Evolutionary conservation across 257 asterid genomes (phyloP), one percentile per base, ranked within the genome.

Genomic region (Linaria vulgaris): DNA sequence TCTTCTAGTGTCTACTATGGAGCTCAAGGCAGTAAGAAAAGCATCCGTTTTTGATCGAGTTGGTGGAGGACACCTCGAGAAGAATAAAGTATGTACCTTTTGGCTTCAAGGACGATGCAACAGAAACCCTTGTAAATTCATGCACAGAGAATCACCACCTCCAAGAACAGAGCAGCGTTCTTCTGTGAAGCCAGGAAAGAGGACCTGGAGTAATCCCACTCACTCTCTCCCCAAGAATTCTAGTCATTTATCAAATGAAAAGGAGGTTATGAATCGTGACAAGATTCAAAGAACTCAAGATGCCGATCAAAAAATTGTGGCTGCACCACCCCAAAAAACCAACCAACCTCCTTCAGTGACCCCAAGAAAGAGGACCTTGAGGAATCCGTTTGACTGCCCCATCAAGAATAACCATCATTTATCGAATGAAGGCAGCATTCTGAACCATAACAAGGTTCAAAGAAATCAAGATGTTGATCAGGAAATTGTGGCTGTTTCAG

Each of bases 81-180:
- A 47, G 51, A 73, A 50, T 25, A 34, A 55, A 69, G 80, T 78
- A 16, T 85, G 89, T 59, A 25, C 15, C 10, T 85, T 24, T 71
- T 85, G 94, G 94, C 80, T 72, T 45, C 19, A 59, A 22, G 94
- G 94, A 44, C 73, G 66, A 61, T 85, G 94, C 76, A 82, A 43
- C 46, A 74, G 79, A 61, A 69, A 80, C 47, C 92, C 92, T 5
- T 82, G 94, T 39, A 63, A 44, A 50, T 85, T 63, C 76, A 48
- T 72, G 71, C 94, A 82, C 61, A 17, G 49, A 30, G 70, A 64
- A 49, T 51, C 63, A 31, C 72, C 58, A 12, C 49, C 55, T 23
- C 59, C 64, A 24, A 70, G 34, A 41, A 43, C 71, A 23, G 43
- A 48, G 57, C 56, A 46, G 56, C 43, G 43, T 7, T 45, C 10